These are phyloP conservation scores for Aphanocladium album DNA, from an alignment of 2,329 filamentous ascomycete species.

Conservation along the genomic window DNA sequence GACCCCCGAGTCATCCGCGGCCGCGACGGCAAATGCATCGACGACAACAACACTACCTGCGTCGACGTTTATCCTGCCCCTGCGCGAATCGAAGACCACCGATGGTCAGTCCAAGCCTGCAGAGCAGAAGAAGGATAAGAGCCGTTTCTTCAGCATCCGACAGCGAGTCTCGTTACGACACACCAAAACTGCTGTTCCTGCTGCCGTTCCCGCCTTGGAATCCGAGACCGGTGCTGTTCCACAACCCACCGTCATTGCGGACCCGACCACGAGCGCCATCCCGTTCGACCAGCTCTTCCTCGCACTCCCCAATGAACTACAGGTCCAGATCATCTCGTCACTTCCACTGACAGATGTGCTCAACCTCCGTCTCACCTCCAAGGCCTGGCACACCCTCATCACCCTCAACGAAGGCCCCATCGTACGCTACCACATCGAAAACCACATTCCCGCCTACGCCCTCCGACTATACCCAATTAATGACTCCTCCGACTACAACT, in stretches of 20 bases:
- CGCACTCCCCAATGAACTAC: constrained; percentile 55
- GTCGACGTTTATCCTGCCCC: constrained; percentile 46
- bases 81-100: constrained; percentile 35
- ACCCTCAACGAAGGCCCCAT: constrained; percentile 57
- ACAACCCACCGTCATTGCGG: not conserved
- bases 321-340: constrained; percentile 56
- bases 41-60: constrained; percentile 22
- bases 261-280: constrained; percentile 25
- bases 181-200: constrained; percentile 25
- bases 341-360: constrained; percentile 57
- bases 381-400: constrained; percentile 54
- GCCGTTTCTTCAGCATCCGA: constrained; percentile 37
- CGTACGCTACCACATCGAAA: constrained; percentile 54
- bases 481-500: constrained; percentile 43
- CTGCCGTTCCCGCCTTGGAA: constrained; percentile 15
- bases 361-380: constrained; percentile 53
- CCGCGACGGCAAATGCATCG: constrained; percentile 18
- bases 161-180: constrained; percentile 33
- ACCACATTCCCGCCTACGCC: constrained; percentile 57
- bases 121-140: constrained; percentile 35
- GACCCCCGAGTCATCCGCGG: constrained; percentile 14
- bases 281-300: constrained; percentile 55
- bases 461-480: constrained; percentile 53
- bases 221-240: not conserved
- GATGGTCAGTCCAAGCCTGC: constrained; percentile 29